These are phyloP conservation scores for Jimgerdemannia lactiflua DNA, from an alignment of 192 early-diverging fungal genomes.

Conservation along the genomic window DNA sequence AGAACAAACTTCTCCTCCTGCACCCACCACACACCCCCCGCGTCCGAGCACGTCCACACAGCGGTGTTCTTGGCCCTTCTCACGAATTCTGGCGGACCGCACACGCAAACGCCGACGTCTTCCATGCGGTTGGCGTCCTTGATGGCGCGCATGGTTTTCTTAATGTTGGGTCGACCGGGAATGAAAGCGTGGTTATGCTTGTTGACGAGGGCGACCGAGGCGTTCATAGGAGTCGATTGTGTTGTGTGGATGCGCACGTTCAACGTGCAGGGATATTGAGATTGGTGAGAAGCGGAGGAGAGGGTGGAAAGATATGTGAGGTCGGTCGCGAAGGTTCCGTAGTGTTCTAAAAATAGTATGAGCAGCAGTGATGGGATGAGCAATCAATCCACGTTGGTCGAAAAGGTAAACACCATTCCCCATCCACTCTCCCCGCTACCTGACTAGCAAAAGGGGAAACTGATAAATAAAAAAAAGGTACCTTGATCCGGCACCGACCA, in stretches of 20 bases:
- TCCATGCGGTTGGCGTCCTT: conserved; percentile 7
- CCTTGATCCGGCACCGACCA: conserved; percentile 34
- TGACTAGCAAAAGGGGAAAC: not conserved
- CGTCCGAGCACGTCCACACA: conserved; percentile 5
- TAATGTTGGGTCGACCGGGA: conserved; percentile 24
- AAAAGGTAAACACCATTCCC: not conserved
- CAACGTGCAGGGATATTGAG: conserved; percentile 18
- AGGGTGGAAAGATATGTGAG: conserved; percentile 7
- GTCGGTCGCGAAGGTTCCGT: not conserved
- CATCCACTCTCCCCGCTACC: too few species aligned
- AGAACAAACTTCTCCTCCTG: conserved; percentile 43
- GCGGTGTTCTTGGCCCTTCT: conserved; percentile 25
- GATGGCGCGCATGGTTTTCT: conserved; percentile 15
- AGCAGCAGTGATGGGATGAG: not conserved
- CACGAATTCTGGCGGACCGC: conserved; percentile 33
- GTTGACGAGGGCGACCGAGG: not conserved
- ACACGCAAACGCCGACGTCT: conserved; percentile 30
- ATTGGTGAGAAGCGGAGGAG: conserved; percentile 16
- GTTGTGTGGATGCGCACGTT: not conserved
- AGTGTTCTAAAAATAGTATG: conserved; percentile 11
- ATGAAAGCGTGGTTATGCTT: conserved; percentile 2
- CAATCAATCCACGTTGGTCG: not conserved
- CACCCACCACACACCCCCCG: conserved; percentile 16
- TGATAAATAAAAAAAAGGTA: conserved; percentile 10
- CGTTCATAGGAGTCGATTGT: conserved; percentile 2